Percentiles rank a stretch among this genome's conserved stretches.
Conservation (phyloP, 768 basidiomycete genomes). For the Auricularia sp. region DNA sequence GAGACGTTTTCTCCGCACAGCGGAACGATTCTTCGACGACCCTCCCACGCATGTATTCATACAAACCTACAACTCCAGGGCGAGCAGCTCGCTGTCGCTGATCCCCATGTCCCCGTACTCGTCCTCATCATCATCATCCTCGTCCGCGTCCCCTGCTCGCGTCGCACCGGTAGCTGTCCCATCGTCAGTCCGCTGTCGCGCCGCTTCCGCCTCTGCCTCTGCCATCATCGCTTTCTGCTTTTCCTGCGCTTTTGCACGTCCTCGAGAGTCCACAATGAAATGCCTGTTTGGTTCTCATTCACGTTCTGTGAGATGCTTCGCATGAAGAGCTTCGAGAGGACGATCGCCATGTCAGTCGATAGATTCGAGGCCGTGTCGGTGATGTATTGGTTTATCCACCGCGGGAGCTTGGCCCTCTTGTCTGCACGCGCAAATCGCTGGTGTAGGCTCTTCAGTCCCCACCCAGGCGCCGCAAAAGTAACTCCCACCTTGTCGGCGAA, state of each 20-base stretch:
- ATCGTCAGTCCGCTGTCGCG: conserved; percentile 4
- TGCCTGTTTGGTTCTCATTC: conserved; percentile 89
- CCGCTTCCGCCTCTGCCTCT: conserved; percentile 29
- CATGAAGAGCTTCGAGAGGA: conserved; percentile 92
- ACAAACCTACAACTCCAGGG: conserved; percentile 35
- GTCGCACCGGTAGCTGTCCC: conserved; percentile 22
- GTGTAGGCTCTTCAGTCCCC: conserved; percentile 1
- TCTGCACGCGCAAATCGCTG: conserved; percentile 88
- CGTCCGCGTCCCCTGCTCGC: conserved; percentile 15
- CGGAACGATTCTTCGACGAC: not conserved
- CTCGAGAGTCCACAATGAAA: conserved; percentile 91
- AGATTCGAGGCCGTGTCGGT: conserved; percentile 97
- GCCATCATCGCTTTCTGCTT: conserved; percentile 63
- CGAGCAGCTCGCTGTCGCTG: conserved; percentile 50
- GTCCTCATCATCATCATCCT: conserved; percentile 45
- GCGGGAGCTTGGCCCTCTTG: conserved; percentile 89
- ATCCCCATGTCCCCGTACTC: conserved; percentile 51
- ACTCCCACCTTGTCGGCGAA: conserved; percentile 90
- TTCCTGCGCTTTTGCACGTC: conserved; percentile 81
- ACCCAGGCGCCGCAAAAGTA: not conserved
- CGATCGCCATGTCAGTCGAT: conserved; percentile 95
- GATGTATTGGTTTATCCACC: conserved; percentile 99
- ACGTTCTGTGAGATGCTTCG: conserved; percentile 97
- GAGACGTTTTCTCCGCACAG: not conserved
- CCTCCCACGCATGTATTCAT: not conserved